Conservation (phyloP, 768 basidiomycete species). For the Calocybe cyanea region DNA sequence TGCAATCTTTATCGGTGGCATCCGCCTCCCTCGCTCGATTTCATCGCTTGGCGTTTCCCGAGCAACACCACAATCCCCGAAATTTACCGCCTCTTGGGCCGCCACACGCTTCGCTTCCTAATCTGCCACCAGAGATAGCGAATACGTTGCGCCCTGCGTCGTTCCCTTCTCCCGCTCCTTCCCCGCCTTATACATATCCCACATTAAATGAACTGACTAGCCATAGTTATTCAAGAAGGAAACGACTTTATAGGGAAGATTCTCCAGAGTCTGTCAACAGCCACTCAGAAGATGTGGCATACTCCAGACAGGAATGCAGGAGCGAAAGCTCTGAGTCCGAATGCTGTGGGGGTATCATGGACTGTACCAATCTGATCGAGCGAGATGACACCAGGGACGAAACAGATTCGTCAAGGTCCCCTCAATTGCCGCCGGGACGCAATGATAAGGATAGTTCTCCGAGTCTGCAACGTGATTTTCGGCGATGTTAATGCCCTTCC, state of each 20-base stretch:
- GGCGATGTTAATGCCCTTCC: constrained; percentile 4
- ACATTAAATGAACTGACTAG: constrained; percentile 5
- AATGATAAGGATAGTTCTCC: background rate
- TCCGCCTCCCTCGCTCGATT: constrained; percentile 51
- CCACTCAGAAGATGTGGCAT: constrained; percentile 8
- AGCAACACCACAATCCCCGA: constrained; percentile 16
- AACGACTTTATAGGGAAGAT: constrained; percentile 30
- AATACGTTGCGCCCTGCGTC: constrained; percentile 21
- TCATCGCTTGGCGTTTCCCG: constrained; percentile 42
- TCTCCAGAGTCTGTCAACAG: constrained; percentile 20
- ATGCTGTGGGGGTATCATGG: constrained; percentile 49
- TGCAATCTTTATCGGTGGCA: constrained; percentile 43
- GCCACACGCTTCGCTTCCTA: constrained; percentile 4
- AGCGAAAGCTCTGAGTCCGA: constrained; percentile 31
- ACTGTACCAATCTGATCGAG: constrained; percentile 40
- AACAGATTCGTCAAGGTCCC: background rate
- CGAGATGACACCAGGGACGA: constrained; percentile 14
- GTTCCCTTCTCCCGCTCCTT: constrained; percentile 25
- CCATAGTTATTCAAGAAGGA: constrained; percentile 18
- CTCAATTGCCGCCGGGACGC: too few relatives aligned
- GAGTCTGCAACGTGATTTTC: background rate
- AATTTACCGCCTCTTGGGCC: constrained; percentile 10
- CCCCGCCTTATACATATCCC: constrained; percentile 15
- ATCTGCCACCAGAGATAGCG: constrained; percentile 9
- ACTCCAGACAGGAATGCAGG: constrained; percentile 12